Evolutionary conservation across 2,329 filamentous ascomycete genomes (phyloP), one percentile per base, ranked within the genome.

Genomic region (Phoma sp.): DNA sequence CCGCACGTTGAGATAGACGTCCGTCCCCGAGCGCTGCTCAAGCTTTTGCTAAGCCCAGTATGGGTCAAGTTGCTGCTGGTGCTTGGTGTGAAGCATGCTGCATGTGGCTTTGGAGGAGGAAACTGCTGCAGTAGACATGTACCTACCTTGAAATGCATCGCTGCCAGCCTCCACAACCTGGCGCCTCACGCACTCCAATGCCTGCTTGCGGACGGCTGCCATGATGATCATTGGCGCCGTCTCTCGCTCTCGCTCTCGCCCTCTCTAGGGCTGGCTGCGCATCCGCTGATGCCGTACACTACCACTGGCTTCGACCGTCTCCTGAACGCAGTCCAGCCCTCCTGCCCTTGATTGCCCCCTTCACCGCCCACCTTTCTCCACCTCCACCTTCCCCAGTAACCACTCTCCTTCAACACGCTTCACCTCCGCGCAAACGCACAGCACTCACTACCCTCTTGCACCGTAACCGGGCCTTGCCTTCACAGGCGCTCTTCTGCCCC

Each of bases 401-500:
- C 56, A 47, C 54, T 36, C 46, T 53, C 57, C 51, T 53, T 47
- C 48, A 19, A 45, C 52, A 37, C 44, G 32, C 48, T 36, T 17
- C 35, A 32, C 46, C 45, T 49, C 44, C 47, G 35, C 49, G 43
- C 55, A 51, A 19, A 32, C 24, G 43, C 47, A 47, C 32, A 44
- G 21, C 46, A 25, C 46, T 35, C 51, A 15, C 43, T 45, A 27
- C 35, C 55, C 51, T 21, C 15, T 31, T 43, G 25, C 39, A 57
- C 51, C 25, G n/a, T 27, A 39, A 33, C 31, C 32, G 32, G 22
- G 35, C 52, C 33, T 24, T 43, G 37, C 33, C 38, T 31, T 44
- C 51, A 19, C 50, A 49, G 49, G 56, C 52, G 48, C 60, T 45
- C 38, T 48, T 41, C 53, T 52, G 49, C 57, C 61, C 43, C 63